Conservation (phyloP, 768 basidiomycete species). For the Tulasnella sp. region DNA sequence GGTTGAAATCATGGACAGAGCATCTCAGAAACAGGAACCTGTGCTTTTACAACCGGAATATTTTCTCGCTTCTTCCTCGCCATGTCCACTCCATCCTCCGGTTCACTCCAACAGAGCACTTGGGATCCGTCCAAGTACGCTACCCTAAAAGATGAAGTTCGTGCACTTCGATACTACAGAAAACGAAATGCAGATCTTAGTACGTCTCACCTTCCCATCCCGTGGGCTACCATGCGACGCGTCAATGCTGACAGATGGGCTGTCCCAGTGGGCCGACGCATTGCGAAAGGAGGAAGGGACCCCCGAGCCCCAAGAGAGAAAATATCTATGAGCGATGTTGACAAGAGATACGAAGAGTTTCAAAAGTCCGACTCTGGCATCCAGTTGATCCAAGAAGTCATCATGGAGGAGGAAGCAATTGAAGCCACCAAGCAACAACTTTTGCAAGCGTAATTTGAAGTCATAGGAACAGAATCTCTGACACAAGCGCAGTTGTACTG, state of each 20-base stretch:
- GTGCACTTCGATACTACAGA: neutral
- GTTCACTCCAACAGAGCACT: neutral
- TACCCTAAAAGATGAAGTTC: neutral
- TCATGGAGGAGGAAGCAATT: neutral
- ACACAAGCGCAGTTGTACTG: neutral
- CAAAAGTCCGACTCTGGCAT: neutral
- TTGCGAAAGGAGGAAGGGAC: neutral
- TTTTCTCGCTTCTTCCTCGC: neutral
- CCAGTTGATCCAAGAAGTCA: neutral
- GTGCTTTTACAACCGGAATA: neutral
- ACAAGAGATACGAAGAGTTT: neutral
- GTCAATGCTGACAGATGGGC: neutral
- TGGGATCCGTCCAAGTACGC: neutral
- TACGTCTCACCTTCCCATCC: neutral
- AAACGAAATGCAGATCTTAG: neutral
- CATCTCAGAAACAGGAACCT: neutral
- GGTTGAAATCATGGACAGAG: neutral
- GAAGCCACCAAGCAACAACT: neutral
- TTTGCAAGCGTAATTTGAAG: neutral
- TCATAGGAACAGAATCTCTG: neutral
- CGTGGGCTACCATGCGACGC: neutral
- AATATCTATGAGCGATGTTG: neutral
- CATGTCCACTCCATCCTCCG: neutral
- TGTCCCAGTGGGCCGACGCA: neutral
- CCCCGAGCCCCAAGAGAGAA: neutral